Base-by-base conservation (phyloP, 2,329 filamentous ascomycete species). In the Phialemonium atrogriseum region DNA sequence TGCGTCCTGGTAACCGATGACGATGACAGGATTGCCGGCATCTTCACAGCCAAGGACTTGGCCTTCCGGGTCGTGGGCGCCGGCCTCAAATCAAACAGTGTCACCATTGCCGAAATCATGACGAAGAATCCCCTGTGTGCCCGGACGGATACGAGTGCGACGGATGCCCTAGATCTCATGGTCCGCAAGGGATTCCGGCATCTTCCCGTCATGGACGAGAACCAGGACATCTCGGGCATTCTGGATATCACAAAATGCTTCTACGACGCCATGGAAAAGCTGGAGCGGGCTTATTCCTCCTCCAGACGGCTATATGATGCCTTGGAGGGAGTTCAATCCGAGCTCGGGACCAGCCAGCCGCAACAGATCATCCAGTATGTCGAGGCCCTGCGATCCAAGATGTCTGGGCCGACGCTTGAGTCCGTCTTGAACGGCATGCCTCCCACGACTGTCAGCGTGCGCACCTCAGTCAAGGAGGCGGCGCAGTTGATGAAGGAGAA, bases 341-440 rank as follows among this genome's bases (percentile, higher is more conserved):
- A 98, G 59, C 71, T 98, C 21, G 91, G 91, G 24, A 83, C 89
- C 32, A 94, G 84, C 53, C 91, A 98, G 58, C 91, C 91, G 10
- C 89, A 95, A 60, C 91, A 96, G 61, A 94, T 98, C 48, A 98
- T 98, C 49, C 88, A 95, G 58, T 98, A 98, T 51, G 91, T 98
- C 19, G 91, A 98, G 65, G 89, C 91, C 28, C 73, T 98, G 41
- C 79, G 91, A 31, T 77, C 76, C 51, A 95, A 96, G 61, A 98
- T 98, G 91, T 96, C 91, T 21, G 91, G 91, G 3, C 91, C 91
- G 12, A 98, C 91, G 1, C 70, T 98, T 13, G 91, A 98, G 62
- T 86, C 86, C 6, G 91, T 98, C 17, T 65, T 98, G 41, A 93
- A 87, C 49, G 91, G 91, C 38, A 71, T 87, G 46, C 88, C 91